A percentile compares a stretch with the other conserved stretches of the same genome.
Conservation (phyloP, 1,284 basidiomycete genomes). For the Ceratobasidium sp. region DNA sequence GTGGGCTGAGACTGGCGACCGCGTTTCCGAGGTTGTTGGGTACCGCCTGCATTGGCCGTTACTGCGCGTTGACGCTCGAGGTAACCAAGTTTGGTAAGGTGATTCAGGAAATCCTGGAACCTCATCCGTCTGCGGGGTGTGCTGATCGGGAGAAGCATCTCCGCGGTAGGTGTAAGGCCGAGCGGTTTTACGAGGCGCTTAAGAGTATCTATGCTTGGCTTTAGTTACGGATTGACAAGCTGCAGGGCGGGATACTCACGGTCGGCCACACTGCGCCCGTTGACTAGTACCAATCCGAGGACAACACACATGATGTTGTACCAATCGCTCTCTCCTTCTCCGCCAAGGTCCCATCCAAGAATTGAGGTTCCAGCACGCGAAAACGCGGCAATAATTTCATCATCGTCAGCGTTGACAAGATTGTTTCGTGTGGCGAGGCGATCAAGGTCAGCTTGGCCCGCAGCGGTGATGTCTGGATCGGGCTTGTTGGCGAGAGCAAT, state of each 20-base stretch:
- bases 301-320: constrained; percentile 71
- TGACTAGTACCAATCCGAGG: constrained; percentile 77
- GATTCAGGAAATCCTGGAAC: constrained; percentile 70
- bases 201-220: constrained; percentile 65
- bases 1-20: constrained; percentile 32
- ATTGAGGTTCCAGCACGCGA: constrained; percentile 39
- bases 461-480: constrained; percentile 69
- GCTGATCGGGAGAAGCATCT: constrained; percentile 65
- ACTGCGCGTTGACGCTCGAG: constrained; percentile 67
- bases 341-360: constrained; percentile 51
- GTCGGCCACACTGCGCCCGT: constrained; percentile 74
- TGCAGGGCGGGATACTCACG: constrained; percentile 60
- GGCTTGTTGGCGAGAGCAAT: constrained; percentile 70
- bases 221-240: not conserved
- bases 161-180: constrained; percentile 63
- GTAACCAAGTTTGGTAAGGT: constrained; percentile 74
- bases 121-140: constrained; percentile 60
- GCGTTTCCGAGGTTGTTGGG: constrained; percentile 33
- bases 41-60: constrained; percentile 5
- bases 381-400: constrained; percentile 57
- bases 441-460: constrained; percentile 58
- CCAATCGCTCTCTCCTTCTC: constrained; percentile 45
- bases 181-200: constrained; percentile 72
- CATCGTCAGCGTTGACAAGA: constrained; percentile 54
- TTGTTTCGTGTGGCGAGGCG: constrained; percentile 57